Evolutionary conservation across 108 stramenopile genomes (phyloP), one percentile per base, ranked within the genome.

Genomic region (Nitzschia sp.): DNA sequence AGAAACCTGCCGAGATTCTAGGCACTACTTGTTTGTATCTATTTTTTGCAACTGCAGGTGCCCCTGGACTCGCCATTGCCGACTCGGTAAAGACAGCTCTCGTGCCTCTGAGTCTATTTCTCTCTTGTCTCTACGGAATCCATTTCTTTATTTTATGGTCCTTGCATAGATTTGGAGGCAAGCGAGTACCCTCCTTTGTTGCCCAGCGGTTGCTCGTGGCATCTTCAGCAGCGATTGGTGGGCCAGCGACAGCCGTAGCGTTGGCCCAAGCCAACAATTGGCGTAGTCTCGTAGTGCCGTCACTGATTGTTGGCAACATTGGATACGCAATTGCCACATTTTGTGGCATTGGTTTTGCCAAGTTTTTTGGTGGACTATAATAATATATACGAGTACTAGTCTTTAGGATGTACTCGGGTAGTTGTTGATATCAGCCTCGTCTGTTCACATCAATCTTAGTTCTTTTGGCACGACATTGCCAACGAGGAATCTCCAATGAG

Each of bases 11-110:
- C 19, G 74, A 93, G 34, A 62, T 71, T 6, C 55, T 90, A 3
- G 92, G 92, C 9, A 87, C 84, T 1, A 48, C 71, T 8, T 59
- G 77, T 44, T 73, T 93, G 11, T 93, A 93, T 68, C 56, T 93
- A 2, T 93, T 93, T 73, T 90, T 90, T 74, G 81, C 89, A 6
- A 90, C 92, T 3, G 89, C 87, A n/a, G 92, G 92, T 17, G 86
- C 92, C 13, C 88, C 88, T 21, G 92, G 92, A 2, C 63, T 86
- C 41, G 71, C 71, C 55, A 73, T 93, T 11, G 84, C 89, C 35
- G 80, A 86, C 35, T 85, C 92, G 21, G 82, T 93, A 8, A 60
- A 57, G 30, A 53, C 78, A 29, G 79, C 92, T 13, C 60, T 90
- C 22, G 35, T 78, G 9, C 87, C 92, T 9, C 55, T 93, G 52